Evolutionary conservation across 441 rosid species (phyloP).

Genomic region (Melastoma candidum): DNA sequence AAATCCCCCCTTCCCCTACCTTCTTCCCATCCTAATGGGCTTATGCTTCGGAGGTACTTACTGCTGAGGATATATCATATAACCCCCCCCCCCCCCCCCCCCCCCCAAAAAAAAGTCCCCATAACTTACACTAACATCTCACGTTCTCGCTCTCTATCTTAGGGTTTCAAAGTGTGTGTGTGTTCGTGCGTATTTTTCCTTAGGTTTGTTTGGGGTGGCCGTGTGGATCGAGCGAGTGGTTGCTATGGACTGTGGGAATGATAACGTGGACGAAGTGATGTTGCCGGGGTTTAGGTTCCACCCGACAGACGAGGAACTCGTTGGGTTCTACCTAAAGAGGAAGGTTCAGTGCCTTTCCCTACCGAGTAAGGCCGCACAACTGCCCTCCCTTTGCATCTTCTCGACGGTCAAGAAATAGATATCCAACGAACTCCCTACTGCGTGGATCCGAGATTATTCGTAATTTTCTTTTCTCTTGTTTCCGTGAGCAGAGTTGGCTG

Average conservation of each 20-base stretch:
- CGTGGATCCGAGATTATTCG: background rate
- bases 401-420: background rate
- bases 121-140: too few species aligned
- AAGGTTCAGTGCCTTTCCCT: slow-evolving; percentile 15
- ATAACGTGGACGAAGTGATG: slow-evolving; percentile 14
- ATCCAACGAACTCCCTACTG: background rate
- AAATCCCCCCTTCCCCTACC: too few species aligned
- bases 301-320: slow-evolving; percentile 16
- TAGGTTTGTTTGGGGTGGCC: background rate
- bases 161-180: too few species aligned
- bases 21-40: background rate
- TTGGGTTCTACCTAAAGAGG: slow-evolving; percentile 16
- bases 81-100: slow-evolving; percentile 3
- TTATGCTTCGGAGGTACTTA: slow-evolving; percentile 9
- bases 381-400: too few species aligned
- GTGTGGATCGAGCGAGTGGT: background rate
- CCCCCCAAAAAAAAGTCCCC: too few species aligned
- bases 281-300: slow-evolving; percentile 17
- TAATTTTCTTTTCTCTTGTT: background rate
- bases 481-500: slow-evolving; percentile 13
- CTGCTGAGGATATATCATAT: background rate
- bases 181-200: too few species aligned
- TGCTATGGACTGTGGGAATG: background rate
- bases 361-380: slow-evolving; percentile 10
- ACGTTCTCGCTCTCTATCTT: too few species aligned